Evolutionary conservation across 495 filamentous ascomycete species (phyloP).

Genomic region (Penicillium atrosanguineum): DNA sequence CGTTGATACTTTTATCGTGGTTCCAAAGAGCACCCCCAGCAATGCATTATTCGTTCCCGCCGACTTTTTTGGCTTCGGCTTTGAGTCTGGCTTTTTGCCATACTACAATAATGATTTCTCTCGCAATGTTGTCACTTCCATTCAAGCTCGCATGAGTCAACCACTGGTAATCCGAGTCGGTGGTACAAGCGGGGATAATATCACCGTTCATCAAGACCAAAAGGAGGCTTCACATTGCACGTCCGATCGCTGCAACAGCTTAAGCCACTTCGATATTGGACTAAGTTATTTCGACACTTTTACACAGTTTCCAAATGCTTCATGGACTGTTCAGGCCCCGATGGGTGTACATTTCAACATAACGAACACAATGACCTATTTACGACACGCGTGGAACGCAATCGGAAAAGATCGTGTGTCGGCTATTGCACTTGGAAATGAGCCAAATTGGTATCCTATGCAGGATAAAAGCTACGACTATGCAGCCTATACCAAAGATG

Average conservation of each 20-base stretch:
- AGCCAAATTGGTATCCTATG: conserved; percentile 14
- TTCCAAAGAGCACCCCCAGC: too few relatives aligned
- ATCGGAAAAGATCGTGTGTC: conserved; percentile 17
- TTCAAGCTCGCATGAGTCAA: conserved; percentile 16
- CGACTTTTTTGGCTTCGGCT: conserved; percentile 27
- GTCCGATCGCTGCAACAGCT: neutral
- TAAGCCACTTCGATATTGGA: conserved; percentile 13
- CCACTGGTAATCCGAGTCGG: conserved; percentile 24
- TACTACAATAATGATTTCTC: conserved; percentile 19
- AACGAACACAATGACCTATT: conserved; percentile 12
- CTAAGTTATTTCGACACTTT: conserved; percentile 23
- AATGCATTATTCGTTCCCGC: conserved; percentile 12
- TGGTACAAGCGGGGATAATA: conserved; percentile 21
- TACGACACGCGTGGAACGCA: conserved; percentile 13
- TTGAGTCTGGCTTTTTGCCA: conserved; percentile 17
- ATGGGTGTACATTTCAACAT: conserved; percentile 12
- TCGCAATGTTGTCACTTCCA: conserved; percentile 19
- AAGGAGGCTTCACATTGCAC: too few relatives aligned
- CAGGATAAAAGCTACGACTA: too few relatives aligned
- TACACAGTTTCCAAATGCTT: conserved; percentile 8
- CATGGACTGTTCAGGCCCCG: conserved; percentile 24
- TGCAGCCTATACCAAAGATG: too few relatives aligned
- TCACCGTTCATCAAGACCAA: neutral
- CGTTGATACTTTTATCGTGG: too few relatives aligned
- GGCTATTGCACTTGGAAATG: conserved; percentile 27